Evolutionary conservation across 345 rosid species (phyloP), one percentile per base, ranked within the genome.

Genomic region (Hirschfeldia incana): DNA sequence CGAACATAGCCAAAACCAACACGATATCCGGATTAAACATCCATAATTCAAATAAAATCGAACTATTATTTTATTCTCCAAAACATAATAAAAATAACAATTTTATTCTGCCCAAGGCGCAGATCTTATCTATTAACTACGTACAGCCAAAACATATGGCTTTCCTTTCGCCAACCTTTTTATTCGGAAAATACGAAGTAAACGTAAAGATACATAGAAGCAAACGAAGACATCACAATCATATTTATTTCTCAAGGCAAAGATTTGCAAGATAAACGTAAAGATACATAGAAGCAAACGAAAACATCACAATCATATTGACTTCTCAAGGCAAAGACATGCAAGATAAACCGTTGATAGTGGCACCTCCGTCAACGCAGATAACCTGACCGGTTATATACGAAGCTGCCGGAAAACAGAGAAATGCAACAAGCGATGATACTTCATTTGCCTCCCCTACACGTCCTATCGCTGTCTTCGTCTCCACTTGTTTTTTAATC

Each of bases 301-400:
- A 64, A 32, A 64, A 16, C 67, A 64, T n/a, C 4, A 4, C 68
- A 33, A 16, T 16, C 17, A 62, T 61, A 62, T 62, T 26, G n/a
- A 34, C 13, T 6, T 1, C 7, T 36, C 36, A 65, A 65, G 29
- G 51, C 51, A 65, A 65, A 65, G 69, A 37, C 69, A 36, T 36
- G 69, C 1, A 65, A 16, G 69, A 65, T 17, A 67, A 67, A 30
- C 72, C 72, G 1, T 68, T 37, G 32, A 68, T 21, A 3, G 72
- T 68, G 37, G 34, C 26, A 7, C 72, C 72, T 68, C 72, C 72
- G 17, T 68, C 72, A 44, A 68, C 72, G 33, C 21, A 44, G 33
- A 68, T 44, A 12, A 57, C 2, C 26, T 68, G 72, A 3, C 72
- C 36, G 0, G 72, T 68, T 3, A 68, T 28, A n/a, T 68, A 68